Conservation (phyloP, 148 eudicot genomes). For the Silene uniflora region DNA sequence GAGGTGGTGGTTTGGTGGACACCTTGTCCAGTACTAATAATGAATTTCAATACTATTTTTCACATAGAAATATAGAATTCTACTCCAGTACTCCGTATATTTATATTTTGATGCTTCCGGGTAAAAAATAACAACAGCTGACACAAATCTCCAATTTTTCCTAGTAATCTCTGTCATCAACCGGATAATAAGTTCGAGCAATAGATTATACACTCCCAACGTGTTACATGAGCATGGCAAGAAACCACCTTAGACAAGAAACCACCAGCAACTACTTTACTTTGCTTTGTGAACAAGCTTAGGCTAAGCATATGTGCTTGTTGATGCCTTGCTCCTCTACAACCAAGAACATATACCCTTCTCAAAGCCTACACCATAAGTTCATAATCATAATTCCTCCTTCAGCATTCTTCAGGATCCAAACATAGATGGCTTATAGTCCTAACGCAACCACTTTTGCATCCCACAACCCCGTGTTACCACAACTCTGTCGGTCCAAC, state of each 20-base stretch:
- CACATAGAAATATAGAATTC: too few relatives aligned
- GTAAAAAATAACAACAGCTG: too few relatives aligned
- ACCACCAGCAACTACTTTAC: constrained; percentile 21
- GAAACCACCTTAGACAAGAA: constrained; percentile 14
- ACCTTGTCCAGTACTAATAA: too few relatives aligned
- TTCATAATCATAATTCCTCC: not conserved
- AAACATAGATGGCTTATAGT: constrained; percentile 10
- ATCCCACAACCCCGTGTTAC: constrained; percentile 1
- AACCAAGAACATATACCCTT: not conserved
- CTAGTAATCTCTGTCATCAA: too few relatives aligned
- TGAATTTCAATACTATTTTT: too few relatives aligned
- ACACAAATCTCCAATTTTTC: too few relatives aligned
- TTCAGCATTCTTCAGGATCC: not conserved
- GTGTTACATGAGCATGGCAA: not conserved
- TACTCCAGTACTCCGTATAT: too few relatives aligned
- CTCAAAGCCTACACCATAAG: not conserved
- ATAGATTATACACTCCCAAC: too few relatives aligned
- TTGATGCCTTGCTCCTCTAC: constrained; percentile 24
- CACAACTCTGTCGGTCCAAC: not conserved
- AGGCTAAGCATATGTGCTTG: constrained; percentile 20
- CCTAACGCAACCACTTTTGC: not conserved
- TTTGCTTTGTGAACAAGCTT: constrained; percentile 21
- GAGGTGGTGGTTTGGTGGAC: too few relatives aligned
- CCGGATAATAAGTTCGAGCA: too few relatives aligned
- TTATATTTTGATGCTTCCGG: too few relatives aligned